phyloP scores from a whole-genome alignment of 805 yeast genomes.

The Nakazawaea laoshanensis region DNA sequence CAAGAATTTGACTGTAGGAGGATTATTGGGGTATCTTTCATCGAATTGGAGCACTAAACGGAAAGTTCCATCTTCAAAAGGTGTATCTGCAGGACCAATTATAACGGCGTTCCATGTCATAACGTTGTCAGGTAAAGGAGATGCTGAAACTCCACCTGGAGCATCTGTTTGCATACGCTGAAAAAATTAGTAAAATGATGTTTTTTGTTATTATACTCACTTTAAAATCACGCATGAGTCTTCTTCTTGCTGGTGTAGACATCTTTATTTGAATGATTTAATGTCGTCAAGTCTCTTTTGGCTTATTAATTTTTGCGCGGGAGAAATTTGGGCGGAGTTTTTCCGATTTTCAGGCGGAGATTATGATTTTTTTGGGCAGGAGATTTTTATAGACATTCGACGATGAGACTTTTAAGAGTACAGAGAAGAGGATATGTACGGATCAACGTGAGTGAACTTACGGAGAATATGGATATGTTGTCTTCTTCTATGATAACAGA shows the following conservation, averaged over 20 bases:
- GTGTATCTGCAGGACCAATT: conserved; percentile 95
- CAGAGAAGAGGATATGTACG: too few species aligned
- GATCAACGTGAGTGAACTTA: conserved; percentile 1
- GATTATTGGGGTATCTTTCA: conserved; percentile 96
- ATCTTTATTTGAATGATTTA: conserved; percentile 34
- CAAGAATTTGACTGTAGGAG: conserved; percentile 85
- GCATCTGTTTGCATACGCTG: conserved; percentile 96
- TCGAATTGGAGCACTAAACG: conserved; percentile 80
- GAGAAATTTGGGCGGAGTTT: too few species aligned
- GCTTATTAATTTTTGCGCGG: too few species aligned
- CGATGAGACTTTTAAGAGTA: too few species aligned
- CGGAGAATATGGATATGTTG: conserved; percentile 8
- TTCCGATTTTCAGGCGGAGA: too few species aligned
- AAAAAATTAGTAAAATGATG: conserved; percentile 1
- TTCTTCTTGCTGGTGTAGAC: conserved; percentile 99
- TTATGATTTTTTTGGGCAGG: too few species aligned
- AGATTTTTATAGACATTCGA: too few species aligned
- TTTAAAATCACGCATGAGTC: conserved; percentile 97
- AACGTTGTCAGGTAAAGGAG: conserved; percentile 94
- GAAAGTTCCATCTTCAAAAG: conserved; percentile 97
- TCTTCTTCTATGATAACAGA: conserved; percentile 19
- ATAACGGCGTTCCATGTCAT: conserved; percentile 98
- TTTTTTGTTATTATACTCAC: conserved; percentile 29
- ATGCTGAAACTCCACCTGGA: conserved; percentile 96
- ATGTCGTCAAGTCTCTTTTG: too few species aligned